Base-by-base conservation (phyloP, 768 basidiomycete species). In the Pleurotus citrinopileatus region DNA sequence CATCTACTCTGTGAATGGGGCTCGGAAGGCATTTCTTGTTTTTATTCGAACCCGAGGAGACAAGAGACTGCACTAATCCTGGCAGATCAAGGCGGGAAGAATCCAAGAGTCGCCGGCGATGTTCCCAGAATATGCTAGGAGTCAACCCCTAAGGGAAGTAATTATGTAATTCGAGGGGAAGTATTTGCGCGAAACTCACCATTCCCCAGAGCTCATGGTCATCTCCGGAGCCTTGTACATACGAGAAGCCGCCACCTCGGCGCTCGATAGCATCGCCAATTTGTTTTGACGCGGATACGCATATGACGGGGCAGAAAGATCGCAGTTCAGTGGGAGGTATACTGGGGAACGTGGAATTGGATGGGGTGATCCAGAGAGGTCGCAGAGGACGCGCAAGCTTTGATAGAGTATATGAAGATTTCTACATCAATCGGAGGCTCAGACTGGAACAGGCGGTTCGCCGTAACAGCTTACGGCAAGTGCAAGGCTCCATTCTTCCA, bases 181-280 rank as follows among this genome's bases (percentile, higher is more conserved):
- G 17, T 26, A 10, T 26, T n/a, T n/a, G n/a, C n/a, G n/a, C n/a
- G n/a, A n/a, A n/a, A n/a, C 67, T 40, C 53, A 89, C 90, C 82
- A 82, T 81, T 25, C 86, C 80, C 94, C 93, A 95, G 4, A 89
- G 73, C 67, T 97, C 94, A 63, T 95, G 92, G 61, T 98, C 96
- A 62, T 98, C 96, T 0, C 94, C 96, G 0, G 90, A 91, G 1
- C 96, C 96, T 66, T 96, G 94, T 6, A 98, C 81, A 65, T 98
- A 98, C 19, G 84, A 75, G 64, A 86, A 97, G 0, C 90, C 91
- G n/a, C 73, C 69, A 7, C 73, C 58, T 0, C 87, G 79, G 19
- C 88, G 74, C 55, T 89, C 86, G 1, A 80, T 53, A 5, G 83
- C 84, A 2, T 83, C 80, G 4, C 71, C 63, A 4, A 87, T 75